Base-by-base conservation (phyloP, 495 filamentous ascomycete species). In the Xylaria venustula region DNA sequence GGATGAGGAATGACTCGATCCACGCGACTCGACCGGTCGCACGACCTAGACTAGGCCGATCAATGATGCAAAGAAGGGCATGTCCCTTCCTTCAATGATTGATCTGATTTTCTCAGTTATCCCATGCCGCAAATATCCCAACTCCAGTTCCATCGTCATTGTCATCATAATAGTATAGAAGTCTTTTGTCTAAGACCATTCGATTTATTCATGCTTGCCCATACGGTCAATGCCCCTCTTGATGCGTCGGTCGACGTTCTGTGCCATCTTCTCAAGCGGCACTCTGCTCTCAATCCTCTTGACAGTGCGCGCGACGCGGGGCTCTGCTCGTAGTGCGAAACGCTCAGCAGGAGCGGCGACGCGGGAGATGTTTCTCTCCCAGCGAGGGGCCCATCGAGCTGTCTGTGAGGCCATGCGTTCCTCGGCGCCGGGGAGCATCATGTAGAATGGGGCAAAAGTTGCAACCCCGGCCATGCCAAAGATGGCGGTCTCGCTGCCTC, bases 331-430 rank as follows among this genome's bases (percentile, higher is more conserved):
- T 58, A 76, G 73, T 52, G 78, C 73, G 55, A 77, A 62, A 7
- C 73, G 71, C 65, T 75, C 73, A 26, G 75, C 74, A 23, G 77
- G 77, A 23, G 68, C 64, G 56, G 71, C 71, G 64, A 81, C 74
- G 68, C 73, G 73, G 12, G 66, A 75, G 55, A 71, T 81, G 71
- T 77, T 81, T 50, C 77, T 74, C 64, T 82, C 75, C 79, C 79
- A 82, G 25, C 71, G 71, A 8, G 79, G 79, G 7, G 79, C 79
- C 79, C 79, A 82, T 57, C 75, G 71, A 42, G 63, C 54, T 0
- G 79, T 81, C 67, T 79, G 76, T 1, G 63, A 51, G 15, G 73
- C 70, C 19, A 82, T 40, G 15, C 73, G 73, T 60, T 80, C 77
- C 49, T 78, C 70, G 51, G 76, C 77, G 47, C 77, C 77, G 15